Evolutionary conservation across 2,329 filamentous ascomycete species (phyloP).

Genomic region (Hypoxylon sp.): DNA sequence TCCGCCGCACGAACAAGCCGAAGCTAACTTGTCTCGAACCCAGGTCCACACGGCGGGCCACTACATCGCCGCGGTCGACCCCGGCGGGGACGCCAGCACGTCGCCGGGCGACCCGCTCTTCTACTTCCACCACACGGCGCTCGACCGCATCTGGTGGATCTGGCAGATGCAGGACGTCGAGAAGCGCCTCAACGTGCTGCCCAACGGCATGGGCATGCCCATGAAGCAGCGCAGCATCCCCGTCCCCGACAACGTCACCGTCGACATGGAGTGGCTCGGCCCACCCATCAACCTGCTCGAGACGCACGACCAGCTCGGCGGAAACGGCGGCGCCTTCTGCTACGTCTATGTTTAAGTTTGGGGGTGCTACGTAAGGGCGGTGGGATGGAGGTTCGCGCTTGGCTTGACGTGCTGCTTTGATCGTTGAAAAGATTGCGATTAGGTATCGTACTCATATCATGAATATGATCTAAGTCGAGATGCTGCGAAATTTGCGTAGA

Average conservation of each 20-base stretch:
- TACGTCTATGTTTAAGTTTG: constrained; percentile 43
- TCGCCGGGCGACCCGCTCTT: constrained; percentile 52
- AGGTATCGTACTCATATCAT: not conserved
- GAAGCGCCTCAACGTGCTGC: constrained; percentile 45
- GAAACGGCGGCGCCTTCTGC: constrained; percentile 41
- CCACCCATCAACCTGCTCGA: constrained; percentile 41
- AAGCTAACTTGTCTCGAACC: constrained; percentile 23
- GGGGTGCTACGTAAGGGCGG: not conserved
- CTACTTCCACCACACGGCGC: constrained; percentile 51
- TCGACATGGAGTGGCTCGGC: constrained; percentile 44
- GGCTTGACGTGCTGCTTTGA: not conserved
- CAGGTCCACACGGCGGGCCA: constrained; percentile 50
- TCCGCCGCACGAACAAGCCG: not conserved
- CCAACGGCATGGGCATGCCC: constrained; percentile 39
- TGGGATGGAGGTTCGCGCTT: not conserved
- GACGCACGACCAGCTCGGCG: constrained; percentile 43
- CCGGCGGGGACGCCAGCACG: constrained; percentile 47
- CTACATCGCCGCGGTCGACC: constrained; percentile 49
- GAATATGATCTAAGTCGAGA: not conserved
- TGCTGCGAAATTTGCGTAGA: not conserved
- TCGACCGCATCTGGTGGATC: constrained; percentile 53
- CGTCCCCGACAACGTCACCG: constrained; percentile 34
- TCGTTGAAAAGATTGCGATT: not conserved
- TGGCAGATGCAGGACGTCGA: constrained; percentile 53
- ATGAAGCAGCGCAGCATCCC: constrained; percentile 31